Conservation (phyloP, 2,329 filamentous ascomycete species). For the Fusarium fracticaudum region DNA sequence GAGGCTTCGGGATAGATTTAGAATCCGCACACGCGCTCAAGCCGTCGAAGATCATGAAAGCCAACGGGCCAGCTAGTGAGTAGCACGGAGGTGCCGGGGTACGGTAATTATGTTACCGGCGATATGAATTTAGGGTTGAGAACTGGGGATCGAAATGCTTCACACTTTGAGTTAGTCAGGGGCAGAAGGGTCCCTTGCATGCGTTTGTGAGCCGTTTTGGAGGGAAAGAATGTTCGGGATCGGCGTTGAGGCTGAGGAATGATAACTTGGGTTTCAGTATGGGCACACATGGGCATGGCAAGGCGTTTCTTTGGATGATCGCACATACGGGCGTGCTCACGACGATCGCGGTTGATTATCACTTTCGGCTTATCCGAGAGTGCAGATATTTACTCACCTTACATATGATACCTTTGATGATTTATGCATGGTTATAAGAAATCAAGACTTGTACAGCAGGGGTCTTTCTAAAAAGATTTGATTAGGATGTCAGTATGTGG, state of each 20-base stretch:
- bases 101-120: not conserved
- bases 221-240: slow-evolving; percentile 16
- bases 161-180: not conserved
- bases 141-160: not conserved
- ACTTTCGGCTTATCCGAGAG: not conserved
- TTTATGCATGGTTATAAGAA: not conserved
- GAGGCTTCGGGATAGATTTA: slow-evolving; percentile 63
- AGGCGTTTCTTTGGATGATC: slow-evolving; percentile 35
- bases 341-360: slow-evolving; percentile 13
- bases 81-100: not conserved
- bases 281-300: slow-evolving; percentile 32
- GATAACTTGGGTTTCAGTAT: slow-evolving; percentile 14
- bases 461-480: not conserved
- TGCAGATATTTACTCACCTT: not conserved
- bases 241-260: slow-evolving; percentile 28
- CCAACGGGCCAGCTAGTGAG: slow-evolving; percentile 3
- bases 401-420: slow-evolving; percentile 18
- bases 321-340: slow-evolving; percentile 4
- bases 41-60: slow-evolving; percentile 31
- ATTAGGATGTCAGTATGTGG: not conserved
- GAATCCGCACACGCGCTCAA: slow-evolving; percentile 60
- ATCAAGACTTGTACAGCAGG: not conserved
- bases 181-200: not conserved
- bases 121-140: not conserved
- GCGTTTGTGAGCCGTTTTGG: not conserved